Conservation (phyloP, 345 rosid species). For the Psidium guajava region DNA sequence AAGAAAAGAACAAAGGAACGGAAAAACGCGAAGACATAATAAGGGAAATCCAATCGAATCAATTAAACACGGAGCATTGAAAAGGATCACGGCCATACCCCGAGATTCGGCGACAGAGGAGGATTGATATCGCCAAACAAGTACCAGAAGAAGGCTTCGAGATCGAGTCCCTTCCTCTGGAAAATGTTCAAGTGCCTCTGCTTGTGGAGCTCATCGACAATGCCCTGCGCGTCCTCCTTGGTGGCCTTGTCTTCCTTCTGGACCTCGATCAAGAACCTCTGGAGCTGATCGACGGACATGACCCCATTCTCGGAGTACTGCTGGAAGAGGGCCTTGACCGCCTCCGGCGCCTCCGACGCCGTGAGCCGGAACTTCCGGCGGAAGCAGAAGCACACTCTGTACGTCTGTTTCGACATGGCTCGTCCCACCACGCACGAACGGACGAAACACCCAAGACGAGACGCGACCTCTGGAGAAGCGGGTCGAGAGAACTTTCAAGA, state of each 20-base stretch:
- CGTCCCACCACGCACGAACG: neutral
- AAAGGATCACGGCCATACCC: slow-evolving; percentile 13
- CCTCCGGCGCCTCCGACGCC: slow-evolving; percentile 28
- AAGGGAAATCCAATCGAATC: neutral
- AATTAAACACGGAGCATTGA: neutral
- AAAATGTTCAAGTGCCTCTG: slow-evolving; percentile 33
- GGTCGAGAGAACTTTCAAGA: neutral
- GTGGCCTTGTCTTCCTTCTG: slow-evolving; percentile 29
- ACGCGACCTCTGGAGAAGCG: neutral
- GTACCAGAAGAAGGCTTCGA: slow-evolving; percentile 42
- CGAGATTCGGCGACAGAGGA: slow-evolving; percentile 12
- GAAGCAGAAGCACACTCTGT: slow-evolving; percentile 46
- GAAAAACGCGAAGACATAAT: neutral
- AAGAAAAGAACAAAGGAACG: neutral
- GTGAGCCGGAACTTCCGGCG: slow-evolving; percentile 36
- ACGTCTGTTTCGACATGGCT: slow-evolving; percentile 16
- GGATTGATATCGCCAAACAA: slow-evolving; percentile 37
- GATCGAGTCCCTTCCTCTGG: slow-evolving; percentile 32
- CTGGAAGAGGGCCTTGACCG: slow-evolving; percentile 20
- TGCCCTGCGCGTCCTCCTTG: slow-evolving; percentile 31
- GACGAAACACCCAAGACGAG: neutral
- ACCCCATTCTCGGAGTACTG: slow-evolving; percentile 22
- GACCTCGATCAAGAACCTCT: slow-evolving; percentile 27
- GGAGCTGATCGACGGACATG: slow-evolving; percentile 33
- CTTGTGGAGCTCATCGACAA: slow-evolving; percentile 29